Conservation (phyloP, 1,284 basidiomycete genomes). For the Lignosus rhinocerotis region DNA sequence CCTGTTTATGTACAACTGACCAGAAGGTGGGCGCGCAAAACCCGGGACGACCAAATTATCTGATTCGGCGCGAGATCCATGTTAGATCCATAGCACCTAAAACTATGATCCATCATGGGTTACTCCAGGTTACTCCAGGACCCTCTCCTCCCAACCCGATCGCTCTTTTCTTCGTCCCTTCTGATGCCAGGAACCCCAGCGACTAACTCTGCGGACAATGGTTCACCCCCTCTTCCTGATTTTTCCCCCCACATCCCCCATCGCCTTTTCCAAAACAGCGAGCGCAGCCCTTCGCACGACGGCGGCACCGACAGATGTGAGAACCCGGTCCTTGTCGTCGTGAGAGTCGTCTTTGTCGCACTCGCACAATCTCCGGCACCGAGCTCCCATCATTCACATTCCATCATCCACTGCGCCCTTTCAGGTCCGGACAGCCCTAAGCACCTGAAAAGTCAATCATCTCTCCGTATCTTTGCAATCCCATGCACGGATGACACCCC, state of each 20-base stretch:
- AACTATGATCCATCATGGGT: slow-evolving; percentile 13
- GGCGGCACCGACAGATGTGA: slow-evolving; percentile 1
- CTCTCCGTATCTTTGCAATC: too few species aligned
- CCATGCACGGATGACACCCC: too few species aligned
- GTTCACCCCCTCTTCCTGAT: neutral
- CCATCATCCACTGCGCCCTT: slow-evolving; percentile 46
- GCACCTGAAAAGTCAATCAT: neutral
- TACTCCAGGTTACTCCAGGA: slow-evolving; percentile 3
- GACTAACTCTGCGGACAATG: neutral
- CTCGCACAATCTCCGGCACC: slow-evolving; percentile 21
- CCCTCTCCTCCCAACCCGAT: neutral
- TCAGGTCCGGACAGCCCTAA: slow-evolving; percentile 58
- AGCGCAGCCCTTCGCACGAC: neutral
- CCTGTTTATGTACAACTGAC: slow-evolving; percentile 1
- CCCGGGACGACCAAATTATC: neutral
- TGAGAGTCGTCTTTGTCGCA: slow-evolving; percentile 1
- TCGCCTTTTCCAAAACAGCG: neutral
- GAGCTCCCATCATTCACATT: slow-evolving; percentile 4
- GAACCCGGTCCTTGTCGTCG: slow-evolving; percentile 3
- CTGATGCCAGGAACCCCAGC: neutral
- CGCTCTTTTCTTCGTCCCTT: neutral
- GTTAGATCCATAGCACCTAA: slow-evolving; percentile 15
- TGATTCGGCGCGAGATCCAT: slow-evolving; percentile 13
- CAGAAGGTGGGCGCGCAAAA: neutral
- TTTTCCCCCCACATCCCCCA: neutral